Conservation (phyloP, 2,329 filamentous ascomycete genomes). For the Penicillium janthinellum region DNA sequence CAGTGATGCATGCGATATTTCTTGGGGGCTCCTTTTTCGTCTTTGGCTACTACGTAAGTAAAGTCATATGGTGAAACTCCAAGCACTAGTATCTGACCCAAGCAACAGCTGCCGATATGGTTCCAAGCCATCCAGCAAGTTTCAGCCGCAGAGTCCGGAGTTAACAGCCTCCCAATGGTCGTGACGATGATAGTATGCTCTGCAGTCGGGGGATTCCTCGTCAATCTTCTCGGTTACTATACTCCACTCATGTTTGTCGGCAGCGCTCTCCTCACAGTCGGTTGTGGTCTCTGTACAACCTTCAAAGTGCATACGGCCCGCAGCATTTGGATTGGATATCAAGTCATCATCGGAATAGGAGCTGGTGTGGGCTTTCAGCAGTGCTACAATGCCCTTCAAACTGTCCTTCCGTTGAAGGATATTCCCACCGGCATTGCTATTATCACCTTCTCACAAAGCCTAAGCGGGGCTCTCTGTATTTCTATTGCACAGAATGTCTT, state of each 20-base stretch:
- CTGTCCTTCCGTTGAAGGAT: slow-evolving; percentile 34
- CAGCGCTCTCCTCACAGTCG: slow-evolving; percentile 35
- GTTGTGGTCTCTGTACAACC: slow-evolving; percentile 40
- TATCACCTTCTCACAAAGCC: slow-evolving; percentile 40
- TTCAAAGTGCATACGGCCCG: slow-evolving; percentile 32
- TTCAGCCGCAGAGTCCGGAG: slow-evolving; percentile 38
- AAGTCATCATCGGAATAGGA: slow-evolving; percentile 40
- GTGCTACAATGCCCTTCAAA: slow-evolving; percentile 39
- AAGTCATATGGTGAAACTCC: too few relatives aligned
- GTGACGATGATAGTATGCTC: slow-evolving; percentile 36
- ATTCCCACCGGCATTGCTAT: slow-evolving; percentile 41
- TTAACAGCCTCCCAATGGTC: slow-evolving; percentile 42
- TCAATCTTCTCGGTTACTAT: slow-evolving; percentile 43
- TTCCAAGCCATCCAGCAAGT: slow-evolving; percentile 43
- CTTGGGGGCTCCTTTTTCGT: slow-evolving; percentile 49
- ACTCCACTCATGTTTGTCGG: slow-evolving; percentile 41
- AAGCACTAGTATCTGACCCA: neutral
- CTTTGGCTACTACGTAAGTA: slow-evolving; percentile 48
- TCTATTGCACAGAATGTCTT: slow-evolving; percentile 44
- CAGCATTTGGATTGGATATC: slow-evolving; percentile 42
- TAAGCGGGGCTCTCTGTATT: slow-evolving; percentile 43
- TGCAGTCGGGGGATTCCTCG: slow-evolving; percentile 33
- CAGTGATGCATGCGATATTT: slow-evolving; percentile 47
- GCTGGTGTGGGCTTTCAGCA: slow-evolving; percentile 41
- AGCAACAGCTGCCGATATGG: slow-evolving; percentile 45